These are phyloP conservation scores for Ashbya aceris DNA, from an alignment of 1,139 yeast genomes.

Conservation along the genomic window DNA sequence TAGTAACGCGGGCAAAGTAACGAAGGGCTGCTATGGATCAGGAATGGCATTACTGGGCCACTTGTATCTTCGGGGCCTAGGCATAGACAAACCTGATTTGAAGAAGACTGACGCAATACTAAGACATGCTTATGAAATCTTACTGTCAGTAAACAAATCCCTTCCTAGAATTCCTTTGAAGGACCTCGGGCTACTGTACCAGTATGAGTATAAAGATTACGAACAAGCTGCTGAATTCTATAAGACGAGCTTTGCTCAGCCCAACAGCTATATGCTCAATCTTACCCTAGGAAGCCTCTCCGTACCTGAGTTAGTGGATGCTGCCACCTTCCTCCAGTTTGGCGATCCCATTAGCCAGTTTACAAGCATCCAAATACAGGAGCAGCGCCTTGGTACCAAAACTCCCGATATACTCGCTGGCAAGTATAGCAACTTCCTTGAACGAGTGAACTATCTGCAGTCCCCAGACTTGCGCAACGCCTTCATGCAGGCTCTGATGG, in stretches of 20 bases:
- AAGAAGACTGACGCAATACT: constrained; percentile 42
- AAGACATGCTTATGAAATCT: background rate
- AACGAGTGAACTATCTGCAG: background rate
- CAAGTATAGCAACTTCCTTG: background rate
- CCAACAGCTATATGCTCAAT: no score
- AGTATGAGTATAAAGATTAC: no score
- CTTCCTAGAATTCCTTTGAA: no score
- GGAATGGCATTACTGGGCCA: constrained; percentile 52
- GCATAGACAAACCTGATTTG: constrained; percentile 38
- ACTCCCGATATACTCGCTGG: background rate
- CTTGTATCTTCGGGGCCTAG: constrained; percentile 68
- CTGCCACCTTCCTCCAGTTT: no score
- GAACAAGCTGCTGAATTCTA: no score
- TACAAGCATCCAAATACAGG: constrained; percentile 10
- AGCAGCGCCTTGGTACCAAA: background rate
- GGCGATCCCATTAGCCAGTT: background rate
- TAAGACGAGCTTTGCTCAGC: no score
- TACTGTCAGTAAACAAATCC: no score
- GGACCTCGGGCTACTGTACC: no score
- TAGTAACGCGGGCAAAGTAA: constrained; percentile 18
- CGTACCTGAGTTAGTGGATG: no score
- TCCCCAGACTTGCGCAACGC: constrained; percentile 64
- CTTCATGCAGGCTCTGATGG: constrained; percentile 45
- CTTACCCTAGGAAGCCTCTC: no score
- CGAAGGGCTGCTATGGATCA: constrained; percentile 28